Percentiles rank a stretch among this genome's conserved stretches.
Evolutionary conservation across 2,329 filamentous ascomycete species (phyloP).

Genomic region (Fusarium anguioides): DNA sequence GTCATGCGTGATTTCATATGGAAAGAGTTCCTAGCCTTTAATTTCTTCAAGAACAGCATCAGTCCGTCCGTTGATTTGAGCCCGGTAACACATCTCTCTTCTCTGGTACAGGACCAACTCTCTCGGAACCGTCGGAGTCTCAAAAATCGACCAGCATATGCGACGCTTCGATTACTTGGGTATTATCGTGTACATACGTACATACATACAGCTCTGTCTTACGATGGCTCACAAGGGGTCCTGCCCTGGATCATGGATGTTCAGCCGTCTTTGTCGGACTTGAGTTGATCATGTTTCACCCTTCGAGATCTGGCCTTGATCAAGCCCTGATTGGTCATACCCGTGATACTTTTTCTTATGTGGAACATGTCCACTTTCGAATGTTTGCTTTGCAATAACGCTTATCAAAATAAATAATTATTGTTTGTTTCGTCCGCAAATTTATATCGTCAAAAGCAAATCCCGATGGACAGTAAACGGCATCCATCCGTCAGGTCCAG

Average conservation of each 20-base stretch:
- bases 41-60: conserved; percentile 18
- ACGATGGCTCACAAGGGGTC: conserved; percentile 23
- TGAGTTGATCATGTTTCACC: conserved; percentile 26
- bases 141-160: not conserved
- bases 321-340: conserved; percentile 18
- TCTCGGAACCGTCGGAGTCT: conserved; percentile 7
- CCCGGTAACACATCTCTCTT: not conserved
- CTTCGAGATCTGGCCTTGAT: conserved; percentile 33
- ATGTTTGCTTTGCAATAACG: not conserved
- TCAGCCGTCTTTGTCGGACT: not conserved
- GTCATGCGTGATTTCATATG: conserved; percentile 27
- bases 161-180: conserved; percentile 9
- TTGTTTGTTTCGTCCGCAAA: not conserved
- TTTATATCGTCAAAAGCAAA: conserved; percentile 1
- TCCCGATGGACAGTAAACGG: not conserved
- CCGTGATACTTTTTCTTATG: conserved; percentile 12
- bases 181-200: conserved; percentile 28
- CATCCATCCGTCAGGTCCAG: not conserved
- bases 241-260: conserved; percentile 4
- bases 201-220: too few species aligned
- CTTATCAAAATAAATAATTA: not conserved
- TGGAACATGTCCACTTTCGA: not conserved
- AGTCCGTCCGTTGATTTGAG: not conserved
- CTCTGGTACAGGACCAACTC: not conserved
- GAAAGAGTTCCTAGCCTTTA: conserved; percentile 21